Evolutionary conservation across 2,329 filamentous ascomycete genomes (phyloP), one percentile per base, ranked within the genome.

Genomic region (Coleophoma eucalyptorum): DNA sequence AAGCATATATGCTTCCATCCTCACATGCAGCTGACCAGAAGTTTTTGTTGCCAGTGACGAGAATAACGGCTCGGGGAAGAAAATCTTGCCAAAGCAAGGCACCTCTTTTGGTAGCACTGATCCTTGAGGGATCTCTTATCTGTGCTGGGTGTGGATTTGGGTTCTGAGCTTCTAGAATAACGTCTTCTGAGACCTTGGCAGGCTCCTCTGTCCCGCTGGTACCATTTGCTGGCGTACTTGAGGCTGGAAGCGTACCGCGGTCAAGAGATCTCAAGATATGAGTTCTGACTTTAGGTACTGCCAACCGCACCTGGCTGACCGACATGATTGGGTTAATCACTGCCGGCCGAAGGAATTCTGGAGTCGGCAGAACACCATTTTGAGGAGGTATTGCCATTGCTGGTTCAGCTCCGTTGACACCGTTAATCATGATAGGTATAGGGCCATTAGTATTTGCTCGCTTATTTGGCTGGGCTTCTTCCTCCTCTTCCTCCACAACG

Each of bases 21-120:
- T 99, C 94, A 62, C 92, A 97, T 10, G 89, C 92, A 15, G 87
- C 93, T 0, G 89, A 87, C 89, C 94, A 99, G 65, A 97, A 92
- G 58, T 88, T 84, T 60, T 87, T 85, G 67, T 91, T 97, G 2
- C 91, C 95, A 0, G 93, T 94, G 1, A 95, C 86, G 1, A 97
- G 78, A n/a, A 99, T 80, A 20, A 96, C 88, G 5, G 90, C 84
- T 52, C 87, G 81, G 0, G 93, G 92, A 13, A 99, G 73, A 62
- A 90, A 99, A 64, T 99, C 95, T 63, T 97, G 90, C 94, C 95
- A 99, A 3, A 97, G 69, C 1, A 87, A 76, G 50, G 86, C 83
- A 4, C 90, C 90, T 49, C 90, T 83, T 65, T 90, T 93, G 2
- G 85, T 88, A 37, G 94, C 85, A 5, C 84, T 89, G 40, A 99